Percentiles rank a stretch among this genome's conserved stretches.
phyloP scores from a whole-genome alignment of 192 early-diverging fungal species.

The Funneliformis mosseae region DNA sequence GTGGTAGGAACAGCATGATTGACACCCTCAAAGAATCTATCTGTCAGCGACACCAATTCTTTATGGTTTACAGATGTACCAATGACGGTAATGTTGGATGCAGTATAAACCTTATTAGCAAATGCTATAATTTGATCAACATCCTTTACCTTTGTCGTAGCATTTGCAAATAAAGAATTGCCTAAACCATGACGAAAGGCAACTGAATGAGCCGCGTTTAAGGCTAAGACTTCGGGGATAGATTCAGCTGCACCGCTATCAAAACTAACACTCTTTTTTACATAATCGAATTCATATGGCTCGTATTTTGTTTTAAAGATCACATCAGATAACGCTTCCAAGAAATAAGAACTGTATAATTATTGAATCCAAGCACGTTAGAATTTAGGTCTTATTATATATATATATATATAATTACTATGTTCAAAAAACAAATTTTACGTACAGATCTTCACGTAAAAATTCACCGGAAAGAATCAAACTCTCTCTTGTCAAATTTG shows the following conservation, averaged over 20 bases:
- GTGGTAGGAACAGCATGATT: conserved; percentile 39
- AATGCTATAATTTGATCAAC: conserved; percentile 73
- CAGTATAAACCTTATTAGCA: conserved; percentile 69
- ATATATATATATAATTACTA: not conserved
- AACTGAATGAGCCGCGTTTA: conserved; percentile 83
- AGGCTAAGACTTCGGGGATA: conserved; percentile 63
- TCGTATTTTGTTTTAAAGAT: conserved; percentile 80
- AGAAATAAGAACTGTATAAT: conserved; percentile 63
- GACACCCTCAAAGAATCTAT: conserved; percentile 57
- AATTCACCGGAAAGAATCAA: conserved; percentile 87
- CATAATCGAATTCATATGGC: conserved; percentile 84
- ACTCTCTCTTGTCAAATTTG: conserved; percentile 82
- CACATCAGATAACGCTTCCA: conserved; percentile 79
- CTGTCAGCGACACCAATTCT: conserved; percentile 68
- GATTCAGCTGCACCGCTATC: conserved; percentile 69
- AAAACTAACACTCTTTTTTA: conserved; percentile 59
- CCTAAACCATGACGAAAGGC: conserved; percentile 96
- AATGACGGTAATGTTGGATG: conserved; percentile 80
- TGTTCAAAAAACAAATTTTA: conserved; percentile 3
- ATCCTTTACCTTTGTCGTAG: conserved; percentile 62
- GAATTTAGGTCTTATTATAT: not conserved
- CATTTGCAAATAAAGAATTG: conserved; percentile 86
- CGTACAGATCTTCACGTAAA: conserved; percentile 86
- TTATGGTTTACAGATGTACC: conserved; percentile 80
- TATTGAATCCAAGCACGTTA: not conserved